Evolutionary conservation across 495 filamentous ascomycete species (phyloP).

Genomic region (Oidiodendron maius): DNA sequence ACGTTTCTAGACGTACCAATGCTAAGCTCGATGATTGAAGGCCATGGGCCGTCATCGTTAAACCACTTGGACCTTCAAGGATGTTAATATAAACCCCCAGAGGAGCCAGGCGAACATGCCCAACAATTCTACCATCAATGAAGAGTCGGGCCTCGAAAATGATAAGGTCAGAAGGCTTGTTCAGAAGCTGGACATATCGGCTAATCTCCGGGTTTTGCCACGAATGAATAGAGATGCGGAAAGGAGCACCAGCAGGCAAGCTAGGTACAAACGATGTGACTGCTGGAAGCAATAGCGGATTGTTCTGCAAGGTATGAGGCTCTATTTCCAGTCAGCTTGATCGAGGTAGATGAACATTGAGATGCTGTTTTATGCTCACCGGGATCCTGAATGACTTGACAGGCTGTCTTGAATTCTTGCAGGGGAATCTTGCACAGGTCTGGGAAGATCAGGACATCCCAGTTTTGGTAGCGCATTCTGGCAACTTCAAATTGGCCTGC

Average conservation of each 20-base stretch:
- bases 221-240: slow-evolving; percentile 74
- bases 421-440: slow-evolving; percentile 56
- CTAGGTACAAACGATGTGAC: slow-evolving; percentile 75
- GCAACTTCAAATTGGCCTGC: slow-evolving; percentile 1
- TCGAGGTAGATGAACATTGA: background rate
- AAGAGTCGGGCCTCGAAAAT: slow-evolving; percentile 65
- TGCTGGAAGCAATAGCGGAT: slow-evolving; percentile 51
- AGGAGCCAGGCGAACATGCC: slow-evolving; percentile 32
- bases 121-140: slow-evolving; percentile 61
- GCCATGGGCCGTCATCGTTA: slow-evolving; percentile 45
- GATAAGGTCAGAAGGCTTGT: slow-evolving; percentile 53
- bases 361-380: slow-evolving; percentile 31
- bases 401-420: slow-evolving; percentile 83
- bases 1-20: slow-evolving; percentile 46
- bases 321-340: slow-evolving; percentile 1
- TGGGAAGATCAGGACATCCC: slow-evolving; percentile 83
- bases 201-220: slow-evolving; percentile 68
- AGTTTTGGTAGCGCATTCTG: slow-evolving; percentile 75
- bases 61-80: slow-evolving; percentile 15
- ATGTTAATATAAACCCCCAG: background rate
- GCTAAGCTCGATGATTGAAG: slow-evolving; percentile 43
- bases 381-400: slow-evolving; percentile 65
- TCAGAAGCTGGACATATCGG: slow-evolving; percentile 52
- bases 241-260: slow-evolving; percentile 50
- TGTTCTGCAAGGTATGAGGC: slow-evolving; percentile 21